A percentile compares a stretch with the other conserved stretches of the same genome.
These are phyloP conservation scores for Penicillium psychrofluorescens DNA, from an alignment of 495 filamentous ascomycete species.

Conservation along the genomic window DNA sequence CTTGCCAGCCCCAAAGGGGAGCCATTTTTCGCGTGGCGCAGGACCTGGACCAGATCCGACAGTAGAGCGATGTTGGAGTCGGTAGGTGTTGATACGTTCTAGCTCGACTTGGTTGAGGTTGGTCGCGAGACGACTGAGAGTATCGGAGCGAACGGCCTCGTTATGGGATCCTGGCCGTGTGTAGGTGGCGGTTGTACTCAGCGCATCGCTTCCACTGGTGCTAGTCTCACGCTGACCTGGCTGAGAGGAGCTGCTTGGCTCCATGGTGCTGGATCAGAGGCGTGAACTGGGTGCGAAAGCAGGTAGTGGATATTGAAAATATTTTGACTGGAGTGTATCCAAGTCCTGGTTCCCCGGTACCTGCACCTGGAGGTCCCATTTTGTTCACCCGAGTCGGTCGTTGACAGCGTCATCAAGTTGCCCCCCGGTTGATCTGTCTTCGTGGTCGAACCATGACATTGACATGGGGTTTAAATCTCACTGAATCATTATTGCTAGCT, in stretches of 20 bases:
- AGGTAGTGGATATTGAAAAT: background rate
- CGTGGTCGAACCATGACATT: background rate
- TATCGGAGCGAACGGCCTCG: background rate
- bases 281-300: background rate
- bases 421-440: conserved; percentile 7
- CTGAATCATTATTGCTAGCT: too few relatives aligned
- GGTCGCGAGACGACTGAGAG: conserved; percentile 16
- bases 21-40: conserved; percentile 18
- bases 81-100: conserved; percentile 26
- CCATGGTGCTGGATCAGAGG: conserved; percentile 2
- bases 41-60: conserved; percentile 21
- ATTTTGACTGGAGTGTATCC: background rate
- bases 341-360: background rate
- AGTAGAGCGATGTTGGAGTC: conserved; percentile 25
- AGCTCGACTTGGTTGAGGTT: conserved; percentile 20
- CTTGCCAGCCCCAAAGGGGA: conserved; percentile 31
- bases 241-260: background rate
- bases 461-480: background rate
- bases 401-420: conserved; percentile 10
- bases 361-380: background rate
- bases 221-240: background rate
- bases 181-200: conserved; percentile 1
- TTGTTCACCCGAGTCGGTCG: background rate
- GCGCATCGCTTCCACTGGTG: conserved; percentile 5
- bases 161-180: conserved; percentile 1